Conservation (phyloP, 371 early-diverging fungal species). For the Actinomortierella ambigua region DNA sequence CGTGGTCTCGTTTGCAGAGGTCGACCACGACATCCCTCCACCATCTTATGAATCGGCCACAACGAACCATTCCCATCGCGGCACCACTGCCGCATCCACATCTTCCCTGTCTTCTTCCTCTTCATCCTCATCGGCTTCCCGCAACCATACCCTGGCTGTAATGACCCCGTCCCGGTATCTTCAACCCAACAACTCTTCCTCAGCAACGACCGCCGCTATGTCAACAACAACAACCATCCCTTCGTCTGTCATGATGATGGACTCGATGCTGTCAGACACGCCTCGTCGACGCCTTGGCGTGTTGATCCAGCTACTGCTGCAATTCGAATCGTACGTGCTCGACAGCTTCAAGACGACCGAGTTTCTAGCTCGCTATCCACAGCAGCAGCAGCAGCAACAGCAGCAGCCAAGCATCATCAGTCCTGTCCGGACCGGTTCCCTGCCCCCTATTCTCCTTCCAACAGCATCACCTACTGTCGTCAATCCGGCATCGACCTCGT, state of each 20-base stretch:
- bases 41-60: constrained; percentile 31
- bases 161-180: background rate
- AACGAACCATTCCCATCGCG: constrained; percentile 4
- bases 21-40: constrained; percentile 28
- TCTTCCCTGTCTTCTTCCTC: background rate
- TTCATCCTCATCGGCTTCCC: background rate
- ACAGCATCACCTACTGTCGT: too few species aligned
- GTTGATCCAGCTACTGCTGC: constrained; percentile 16
- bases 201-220: background rate
- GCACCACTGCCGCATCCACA: background rate
- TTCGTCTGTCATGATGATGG: too few species aligned
- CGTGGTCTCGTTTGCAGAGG: constrained; percentile 16
- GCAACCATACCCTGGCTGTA: background rate
- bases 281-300: too few species aligned
- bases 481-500: too few species aligned
- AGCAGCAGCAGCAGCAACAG: background rate
- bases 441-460: too few species aligned
- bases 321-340: constrained; percentile 20
- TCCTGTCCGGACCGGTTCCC: constrained; percentile 4
- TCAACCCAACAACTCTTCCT: constrained; percentile 3
- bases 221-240: too few species aligned
- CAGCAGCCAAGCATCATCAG: background rate
- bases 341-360: constrained; percentile 8
- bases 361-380: constrained; percentile 4
- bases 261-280: too few species aligned